phyloP scores from a whole-genome alignment of 305 asterid genomes.

The Stenogyne calaminthoides region DNA sequence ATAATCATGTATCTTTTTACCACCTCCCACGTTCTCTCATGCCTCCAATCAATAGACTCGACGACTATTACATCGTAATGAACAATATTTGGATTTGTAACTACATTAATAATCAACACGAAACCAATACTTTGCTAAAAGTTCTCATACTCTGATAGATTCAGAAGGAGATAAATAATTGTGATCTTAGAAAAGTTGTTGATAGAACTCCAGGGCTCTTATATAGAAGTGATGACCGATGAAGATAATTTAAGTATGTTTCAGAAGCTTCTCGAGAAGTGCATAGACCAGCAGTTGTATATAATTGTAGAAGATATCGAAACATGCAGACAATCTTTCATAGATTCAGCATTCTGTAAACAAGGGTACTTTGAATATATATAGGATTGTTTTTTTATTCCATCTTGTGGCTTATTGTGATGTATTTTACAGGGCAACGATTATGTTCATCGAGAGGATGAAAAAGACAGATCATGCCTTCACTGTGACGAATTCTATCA shows the following conservation, averaged over 20 bases:
- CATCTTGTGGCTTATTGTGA: too few species aligned
- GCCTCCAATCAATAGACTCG: too few species aligned
- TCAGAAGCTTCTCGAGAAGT: conserved; percentile 23
- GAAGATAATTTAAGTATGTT: conserved; percentile 1
- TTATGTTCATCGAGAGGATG: conserved; percentile 36
- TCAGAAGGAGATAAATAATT: too few species aligned
- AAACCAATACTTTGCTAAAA: too few species aligned
- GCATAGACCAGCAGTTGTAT: conserved; percentile 18
- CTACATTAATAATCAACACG: too few species aligned
- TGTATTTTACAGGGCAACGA: conserved; percentile 16
- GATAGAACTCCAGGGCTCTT: background rate
- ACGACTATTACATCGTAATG: too few species aligned
- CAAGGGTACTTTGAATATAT: conserved; percentile 33
- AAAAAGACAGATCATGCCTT: conserved; percentile 33
- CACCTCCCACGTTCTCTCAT: too few species aligned
- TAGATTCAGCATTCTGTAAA: conserved; percentile 28
- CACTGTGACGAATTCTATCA: conserved; percentile 33
- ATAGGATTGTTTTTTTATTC: too few species aligned
- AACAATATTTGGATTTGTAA: too few species aligned
- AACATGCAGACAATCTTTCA: background rate
- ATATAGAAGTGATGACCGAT: conserved; percentile 35
- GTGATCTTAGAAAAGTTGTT: background rate
- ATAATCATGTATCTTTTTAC: too few species aligned
- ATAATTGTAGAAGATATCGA: conserved; percentile 21
- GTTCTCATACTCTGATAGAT: too few species aligned